Conservation (phyloP, 805 yeast genomes). For the Brettanomyces bruxellensis region DNA sequence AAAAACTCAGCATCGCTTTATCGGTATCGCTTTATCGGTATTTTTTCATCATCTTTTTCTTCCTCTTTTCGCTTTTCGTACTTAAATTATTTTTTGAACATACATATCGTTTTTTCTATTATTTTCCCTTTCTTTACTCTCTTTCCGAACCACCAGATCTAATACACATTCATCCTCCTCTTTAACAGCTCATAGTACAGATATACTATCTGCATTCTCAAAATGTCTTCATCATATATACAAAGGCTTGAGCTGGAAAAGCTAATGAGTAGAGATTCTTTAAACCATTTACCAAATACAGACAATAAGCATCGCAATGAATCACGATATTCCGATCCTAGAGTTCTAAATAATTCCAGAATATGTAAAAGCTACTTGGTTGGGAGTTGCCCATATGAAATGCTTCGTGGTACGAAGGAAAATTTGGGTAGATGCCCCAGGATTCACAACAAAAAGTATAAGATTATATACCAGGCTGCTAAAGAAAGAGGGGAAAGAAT, state of each 20-base stretch:
- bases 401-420: conserved; percentile 74
- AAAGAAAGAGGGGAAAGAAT: conserved; percentile 26
- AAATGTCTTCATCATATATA: conserved; percentile 37
- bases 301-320: conserved; percentile 2
- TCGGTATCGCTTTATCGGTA: too few species aligned
- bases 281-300: conserved; percentile 20
- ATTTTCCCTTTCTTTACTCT: too few species aligned
- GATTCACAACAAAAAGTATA: conserved; percentile 66
- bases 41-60: too few species aligned
- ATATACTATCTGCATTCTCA: too few species aligned
- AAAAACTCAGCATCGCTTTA: too few species aligned
- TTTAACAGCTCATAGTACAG: too few species aligned
- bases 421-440: conserved; percentile 75
- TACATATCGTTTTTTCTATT: too few species aligned
- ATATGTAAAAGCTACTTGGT: conserved; percentile 79
- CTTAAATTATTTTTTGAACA: too few species aligned
- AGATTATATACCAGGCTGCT: conserved; percentile 54
- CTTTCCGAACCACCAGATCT: too few species aligned
- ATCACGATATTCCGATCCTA: conserved; percentile 11
- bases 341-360: conserved; percentile 40
- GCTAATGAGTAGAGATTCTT: conserved; percentile 62
- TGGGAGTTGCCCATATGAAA: conserved; percentile 79
- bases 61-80: too few species aligned
- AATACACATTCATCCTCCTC: too few species aligned
- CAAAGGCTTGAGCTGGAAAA: conserved; percentile 71